phyloP scores from a whole-genome alignment of 164 flowering plant genomes.

The Protea cynaroides region DNA sequence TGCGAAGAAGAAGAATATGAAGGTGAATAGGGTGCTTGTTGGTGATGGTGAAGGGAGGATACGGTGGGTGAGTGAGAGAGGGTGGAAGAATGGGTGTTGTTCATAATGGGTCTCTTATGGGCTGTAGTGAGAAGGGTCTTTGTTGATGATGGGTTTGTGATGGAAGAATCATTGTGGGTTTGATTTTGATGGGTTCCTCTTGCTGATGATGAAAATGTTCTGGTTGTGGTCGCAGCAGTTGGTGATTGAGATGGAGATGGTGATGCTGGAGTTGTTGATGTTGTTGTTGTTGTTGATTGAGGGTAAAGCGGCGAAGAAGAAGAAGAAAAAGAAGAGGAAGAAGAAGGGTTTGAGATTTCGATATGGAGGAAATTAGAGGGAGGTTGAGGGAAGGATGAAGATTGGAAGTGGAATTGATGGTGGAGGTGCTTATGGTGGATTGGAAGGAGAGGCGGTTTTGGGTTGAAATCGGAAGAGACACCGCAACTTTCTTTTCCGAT shows the following conservation, averaged over 20 bases:
- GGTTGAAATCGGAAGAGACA: conserved; percentile 43
- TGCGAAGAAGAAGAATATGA: not conserved
- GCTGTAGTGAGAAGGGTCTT: conserved; percentile 29
- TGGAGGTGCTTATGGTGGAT: conserved; percentile 8
- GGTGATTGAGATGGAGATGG: not conserved
- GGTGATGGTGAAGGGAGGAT: conserved; percentile 15
- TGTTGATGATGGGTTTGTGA: conserved; percentile 6
- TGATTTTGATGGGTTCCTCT: not conserved
- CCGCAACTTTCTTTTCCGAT: conserved; percentile 36
- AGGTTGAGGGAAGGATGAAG: not conserved
- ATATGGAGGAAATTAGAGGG: not conserved
- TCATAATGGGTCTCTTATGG: conserved; percentile 49
- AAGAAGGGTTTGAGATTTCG: conserved; percentile 1
- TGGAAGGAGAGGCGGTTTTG: conserved; percentile 19
- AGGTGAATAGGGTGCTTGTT: conserved; percentile 5
- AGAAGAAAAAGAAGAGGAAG: conserved; percentile 6
- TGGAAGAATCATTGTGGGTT: conserved; percentile 16
- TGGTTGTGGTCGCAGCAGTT: not conserved
- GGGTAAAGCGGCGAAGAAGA: conserved; percentile 4
- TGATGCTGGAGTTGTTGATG: not conserved
- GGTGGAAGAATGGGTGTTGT: conserved; percentile 20
- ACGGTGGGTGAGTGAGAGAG: conserved; percentile 28
- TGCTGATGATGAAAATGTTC: not conserved
- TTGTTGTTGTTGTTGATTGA: conserved; percentile 4
- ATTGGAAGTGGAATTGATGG: not conserved